Base-by-base conservation (phyloP, 1,284 basidiomycete genomes). In the Exobasidium cylindrosporum region DNA sequence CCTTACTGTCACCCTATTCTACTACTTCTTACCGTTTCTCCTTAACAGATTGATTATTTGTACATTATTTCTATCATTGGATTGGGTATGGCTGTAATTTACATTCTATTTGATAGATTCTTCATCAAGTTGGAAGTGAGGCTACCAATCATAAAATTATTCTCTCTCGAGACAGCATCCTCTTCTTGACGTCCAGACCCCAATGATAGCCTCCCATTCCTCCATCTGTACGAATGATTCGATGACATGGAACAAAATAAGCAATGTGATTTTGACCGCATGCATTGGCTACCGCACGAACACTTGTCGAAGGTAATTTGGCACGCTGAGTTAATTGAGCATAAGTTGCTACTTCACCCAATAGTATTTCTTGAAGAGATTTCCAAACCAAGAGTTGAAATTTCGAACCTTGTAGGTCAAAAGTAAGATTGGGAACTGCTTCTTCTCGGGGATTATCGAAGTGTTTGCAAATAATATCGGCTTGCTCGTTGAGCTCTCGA, bases 161-260 rank as follows among this genome's bases (percentile, higher is more conserved):
- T 31, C 49, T 53, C 28, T 53, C 49, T 17, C 28, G n/a, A 21
- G n/a, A 17, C 24, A 53, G 14, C 4, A 53, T 53, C 24, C 14
- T 24, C 28, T 53, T 28, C 14, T 53, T 53, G 2, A 24, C 28
- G 4, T 14, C n/a, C 28, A 24, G 14, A 24, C 49, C 49, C 49
- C 49, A 53, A 31, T 53, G 49, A 31, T 53, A 53, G n/a, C 49
- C 49, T n/a, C 49, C 49, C 14, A 53, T 14, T 17, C 26, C 49
- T 17, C 49, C 49, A 53, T 24, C 30, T 28, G 14, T 14, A 2
- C 17, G n/a, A 10, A 53, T 24, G 3, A 53, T 31, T 3, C 49
- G 49, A 53, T 53, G 49, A 31, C 49, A 53, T 3, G 49, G 49
- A 24, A 53, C n/a, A 3, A 53, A 14, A 31, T 21, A 31, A 4